Evolutionary conservation across 352 stramenopile genomes (phyloP).

Genomic region (Phytophthora tubulina): DNA sequence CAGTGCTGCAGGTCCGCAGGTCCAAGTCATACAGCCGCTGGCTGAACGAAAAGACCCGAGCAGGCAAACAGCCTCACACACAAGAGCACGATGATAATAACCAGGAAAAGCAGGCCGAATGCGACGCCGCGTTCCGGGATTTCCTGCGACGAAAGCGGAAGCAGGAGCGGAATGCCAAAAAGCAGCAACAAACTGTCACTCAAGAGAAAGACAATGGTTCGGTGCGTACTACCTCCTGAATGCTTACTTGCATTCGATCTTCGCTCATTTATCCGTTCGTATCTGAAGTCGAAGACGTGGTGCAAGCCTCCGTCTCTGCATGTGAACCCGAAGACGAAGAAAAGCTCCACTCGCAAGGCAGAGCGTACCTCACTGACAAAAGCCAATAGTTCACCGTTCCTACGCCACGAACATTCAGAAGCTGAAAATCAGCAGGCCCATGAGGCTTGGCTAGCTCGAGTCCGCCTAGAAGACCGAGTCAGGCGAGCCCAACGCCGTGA

Average conservation of each 20-base stretch:
- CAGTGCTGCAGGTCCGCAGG: constrained; percentile 52
- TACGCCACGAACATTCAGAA: constrained; percentile 4
- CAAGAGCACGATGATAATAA: constrained; percentile 1
- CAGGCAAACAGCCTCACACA: neutral
- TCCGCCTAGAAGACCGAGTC: constrained; percentile 57
- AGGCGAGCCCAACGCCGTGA: constrained; percentile 46
- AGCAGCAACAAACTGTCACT: constrained; percentile 16
- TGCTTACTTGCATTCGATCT: too few species aligned
- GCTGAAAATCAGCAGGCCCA: constrained; percentile 38
- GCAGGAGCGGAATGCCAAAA: constrained; percentile 25
- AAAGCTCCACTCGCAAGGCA: constrained; percentile 27
- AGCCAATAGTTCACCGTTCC: constrained; percentile 5
- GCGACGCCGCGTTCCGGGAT: constrained; percentile 49
- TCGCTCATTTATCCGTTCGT: too few species aligned
- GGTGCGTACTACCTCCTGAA: neutral
- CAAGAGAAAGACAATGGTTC: constrained; percentile 1
- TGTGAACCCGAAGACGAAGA: constrained; percentile 56
- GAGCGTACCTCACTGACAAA: constrained; percentile 4
- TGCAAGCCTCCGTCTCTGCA: constrained; percentile 61
- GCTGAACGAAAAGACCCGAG: constrained; percentile 47
- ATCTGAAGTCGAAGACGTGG: constrained; percentile 16
- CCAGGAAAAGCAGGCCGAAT: constrained; percentile 37
- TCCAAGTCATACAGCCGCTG: constrained; percentile 56
- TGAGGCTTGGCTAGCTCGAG: constrained; percentile 55
- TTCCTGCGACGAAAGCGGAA: constrained; percentile 55